Percentiles rank a stretch among this genome's conserved stretches.
Evolutionary conservation across 345 rosid genomes (phyloP).

Genomic region (Brassica juncea): DNA sequence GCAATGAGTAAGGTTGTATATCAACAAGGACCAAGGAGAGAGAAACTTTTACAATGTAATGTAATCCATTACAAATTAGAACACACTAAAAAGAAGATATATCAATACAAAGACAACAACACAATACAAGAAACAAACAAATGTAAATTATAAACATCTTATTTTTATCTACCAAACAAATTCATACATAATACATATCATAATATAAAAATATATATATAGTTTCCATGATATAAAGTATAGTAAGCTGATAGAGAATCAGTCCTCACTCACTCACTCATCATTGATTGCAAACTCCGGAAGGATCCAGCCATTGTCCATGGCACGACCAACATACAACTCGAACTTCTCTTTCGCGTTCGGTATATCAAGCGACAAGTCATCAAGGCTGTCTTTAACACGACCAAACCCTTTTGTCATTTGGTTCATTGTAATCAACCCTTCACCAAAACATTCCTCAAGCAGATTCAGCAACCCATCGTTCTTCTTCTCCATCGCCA

Average conservation of each 20-base stretch:
- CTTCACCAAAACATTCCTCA: slow-evolving; percentile 82
- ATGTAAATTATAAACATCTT: slow-evolving; percentile 23
- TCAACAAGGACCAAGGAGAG: not conserved
- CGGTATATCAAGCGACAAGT: slow-evolving; percentile 93
- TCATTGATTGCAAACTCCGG: slow-evolving; percentile 47
- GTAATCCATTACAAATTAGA: slow-evolving; percentile 15
- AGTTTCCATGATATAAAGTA: slow-evolving; percentile 17
- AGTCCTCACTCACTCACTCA: slow-evolving; percentile 22
- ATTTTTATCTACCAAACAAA: slow-evolving; percentile 31
- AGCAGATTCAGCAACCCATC: slow-evolving; percentile 82
- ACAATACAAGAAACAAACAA: slow-evolving; percentile 10
- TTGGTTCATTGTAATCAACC: slow-evolving; percentile 86
- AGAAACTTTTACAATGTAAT: not conserved
- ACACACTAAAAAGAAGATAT: slow-evolving; percentile 16
- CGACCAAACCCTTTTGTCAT: slow-evolving; percentile 93
- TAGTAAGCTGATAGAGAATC: slow-evolving; percentile 31
- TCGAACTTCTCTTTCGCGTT: slow-evolving; percentile 82
- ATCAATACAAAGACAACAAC: slow-evolving; percentile 19
- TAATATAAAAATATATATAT: not conserved
- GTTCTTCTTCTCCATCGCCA: slow-evolving; percentile 99
- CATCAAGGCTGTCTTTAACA: slow-evolving; percentile 87
- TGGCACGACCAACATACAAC: slow-evolving; percentile 67
- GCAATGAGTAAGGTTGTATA: slow-evolving; percentile 49
- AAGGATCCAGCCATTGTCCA: slow-evolving; percentile 79
- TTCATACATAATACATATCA: slow-evolving; percentile 5